A percentile compares a stretch with the other conserved stretches of the same genome.
phyloP scores from a whole-genome alignment of 768 basidiomycete genomes.

The Rickenella mellea region DNA sequence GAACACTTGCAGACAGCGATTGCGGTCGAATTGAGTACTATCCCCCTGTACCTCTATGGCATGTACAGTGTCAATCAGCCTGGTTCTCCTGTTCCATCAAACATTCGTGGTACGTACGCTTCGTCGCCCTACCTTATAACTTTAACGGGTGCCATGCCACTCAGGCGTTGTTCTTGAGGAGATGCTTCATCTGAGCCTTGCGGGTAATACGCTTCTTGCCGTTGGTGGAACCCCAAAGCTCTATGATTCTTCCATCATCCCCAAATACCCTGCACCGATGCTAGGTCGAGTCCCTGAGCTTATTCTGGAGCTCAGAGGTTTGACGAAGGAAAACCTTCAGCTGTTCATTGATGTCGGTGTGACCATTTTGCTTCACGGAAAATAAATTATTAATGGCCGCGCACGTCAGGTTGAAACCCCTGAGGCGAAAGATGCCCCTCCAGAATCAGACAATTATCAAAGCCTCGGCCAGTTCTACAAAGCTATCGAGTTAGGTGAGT shows the following conservation, averaged over 20 bases:
- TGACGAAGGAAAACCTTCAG: slow-evolving; percentile 1
- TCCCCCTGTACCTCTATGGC: slow-evolving; percentile 17
- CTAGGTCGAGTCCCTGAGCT: slow-evolving; percentile 4
- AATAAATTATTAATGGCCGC: too few relatives aligned
- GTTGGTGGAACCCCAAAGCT: slow-evolving; percentile 14
- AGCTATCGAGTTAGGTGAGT: slow-evolving; percentile 6
- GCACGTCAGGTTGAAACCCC: slow-evolving; percentile 9
- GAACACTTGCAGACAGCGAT: slow-evolving; percentile 16
- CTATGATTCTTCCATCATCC: slow-evolving; percentile 11
- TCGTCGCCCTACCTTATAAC: slow-evolving; percentile 8
- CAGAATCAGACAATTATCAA: slow-evolving; percentile 7
- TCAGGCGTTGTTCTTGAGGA: slow-evolving; percentile 18
- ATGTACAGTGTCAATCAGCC: slow-evolving; percentile 17
- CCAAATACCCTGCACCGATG: slow-evolving; percentile 15
- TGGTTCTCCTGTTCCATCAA: too few relatives aligned
- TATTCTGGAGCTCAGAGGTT: slow-evolving; percentile 1
- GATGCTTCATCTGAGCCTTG: slow-evolving; percentile 19
- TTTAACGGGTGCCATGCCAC: not conserved
- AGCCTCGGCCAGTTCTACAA: slow-evolving; percentile 10
- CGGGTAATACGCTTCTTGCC: slow-evolving; percentile 16
- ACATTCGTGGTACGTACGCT: slow-evolving; percentile 9
- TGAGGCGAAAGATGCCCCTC: slow-evolving; percentile 4
- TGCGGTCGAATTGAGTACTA: slow-evolving; percentile 17
- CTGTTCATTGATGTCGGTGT: slow-evolving; percentile 1
- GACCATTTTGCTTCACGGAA: not conserved